Conservation (phyloP, 805 yeast species). For the Saccharomycopsis sp. region DNA sequence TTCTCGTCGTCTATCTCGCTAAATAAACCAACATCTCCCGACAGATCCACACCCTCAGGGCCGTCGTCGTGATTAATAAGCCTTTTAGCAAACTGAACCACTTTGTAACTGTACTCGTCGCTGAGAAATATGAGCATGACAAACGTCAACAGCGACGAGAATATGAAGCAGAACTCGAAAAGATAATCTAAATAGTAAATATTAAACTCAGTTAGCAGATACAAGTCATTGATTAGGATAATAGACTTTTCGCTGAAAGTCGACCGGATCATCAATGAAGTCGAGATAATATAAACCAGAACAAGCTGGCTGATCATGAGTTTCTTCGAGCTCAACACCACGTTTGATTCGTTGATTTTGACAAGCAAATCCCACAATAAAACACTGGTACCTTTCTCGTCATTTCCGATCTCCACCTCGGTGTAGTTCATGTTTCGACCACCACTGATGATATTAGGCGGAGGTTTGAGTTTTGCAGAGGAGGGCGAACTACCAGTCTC, state of each 20-base stretch:
- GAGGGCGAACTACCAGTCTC: background rate
- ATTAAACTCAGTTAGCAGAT: slow-evolving; percentile 4
- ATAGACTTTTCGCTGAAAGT: slow-evolving; percentile 11
- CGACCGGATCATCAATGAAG: slow-evolving; percentile 17
- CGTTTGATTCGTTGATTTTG: slow-evolving; percentile 4
- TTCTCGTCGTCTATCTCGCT: background rate
- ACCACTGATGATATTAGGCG: background rate
- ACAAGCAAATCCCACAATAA: background rate
- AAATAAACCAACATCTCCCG: background rate
- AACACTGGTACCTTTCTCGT: background rate
- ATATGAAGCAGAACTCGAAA: slow-evolving; percentile 15
- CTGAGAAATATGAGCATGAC: background rate
- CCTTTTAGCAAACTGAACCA: background rate
- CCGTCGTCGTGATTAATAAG: background rate
- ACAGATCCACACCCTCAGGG: background rate
- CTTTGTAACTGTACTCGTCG: background rate
- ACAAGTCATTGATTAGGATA: slow-evolving; percentile 9
- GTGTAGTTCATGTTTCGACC: background rate
- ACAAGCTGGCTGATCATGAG: slow-evolving; percentile 11
- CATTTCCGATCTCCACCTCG: background rate
- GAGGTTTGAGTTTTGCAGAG: background rate
- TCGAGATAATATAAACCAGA: slow-evolving; percentile 13
- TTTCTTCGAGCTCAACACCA: slow-evolving; percentile 10
- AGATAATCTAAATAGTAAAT: slow-evolving; percentile 14
- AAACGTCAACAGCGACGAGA: slow-evolving; percentile 8